These are phyloP conservation scores for Symmetrospora coprosmae DNA, from an alignment of 768 basidiomycete species.

Conservation along the genomic window DNA sequence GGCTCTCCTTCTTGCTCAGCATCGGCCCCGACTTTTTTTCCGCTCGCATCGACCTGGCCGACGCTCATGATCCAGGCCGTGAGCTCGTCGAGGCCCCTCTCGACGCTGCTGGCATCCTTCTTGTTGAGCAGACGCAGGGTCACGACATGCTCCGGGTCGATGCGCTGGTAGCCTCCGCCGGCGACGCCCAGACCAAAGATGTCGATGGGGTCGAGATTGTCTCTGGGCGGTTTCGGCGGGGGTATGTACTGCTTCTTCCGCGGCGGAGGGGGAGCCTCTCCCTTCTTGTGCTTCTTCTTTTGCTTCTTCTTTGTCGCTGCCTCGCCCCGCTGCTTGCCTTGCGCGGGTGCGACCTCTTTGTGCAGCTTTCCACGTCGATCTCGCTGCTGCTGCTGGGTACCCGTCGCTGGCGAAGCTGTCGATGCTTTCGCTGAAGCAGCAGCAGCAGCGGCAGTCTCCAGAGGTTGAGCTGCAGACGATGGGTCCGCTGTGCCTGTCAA, in stretches of 20 bases:
- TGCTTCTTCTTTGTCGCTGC: constrained; percentile 14
- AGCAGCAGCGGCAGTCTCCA: not conserved
- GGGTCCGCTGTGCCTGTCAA: too few species aligned
- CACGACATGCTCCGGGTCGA: constrained; percentile 9
- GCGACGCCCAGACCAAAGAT: constrained; percentile 18
- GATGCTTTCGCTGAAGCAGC: not conserved
- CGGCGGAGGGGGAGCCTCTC: constrained; percentile 12
- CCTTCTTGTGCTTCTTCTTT: constrained; percentile 10
- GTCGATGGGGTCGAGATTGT: constrained; percentile 17
- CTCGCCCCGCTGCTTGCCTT: not conserved
- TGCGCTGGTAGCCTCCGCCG: not conserved
- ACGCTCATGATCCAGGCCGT: not conserved
- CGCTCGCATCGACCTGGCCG: too few species aligned
- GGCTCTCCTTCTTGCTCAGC: not conserved
- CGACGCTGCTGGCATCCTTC: constrained; percentile 21
- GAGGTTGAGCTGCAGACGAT: not conserved
- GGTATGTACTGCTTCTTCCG: constrained; percentile 18
- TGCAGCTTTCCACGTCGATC: not conserved
- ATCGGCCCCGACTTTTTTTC: too few species aligned
- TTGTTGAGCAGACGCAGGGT: constrained; percentile 18
- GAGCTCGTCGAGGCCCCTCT: constrained; percentile 19
- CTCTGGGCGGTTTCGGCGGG: constrained; percentile 13
- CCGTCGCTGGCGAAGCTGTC: not conserved
- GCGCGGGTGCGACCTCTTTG: constrained; percentile 3
- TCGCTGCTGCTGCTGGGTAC: not conserved